These are phyloP conservation scores for Erigeron philadelphicus DNA, from an alignment of 140 eudicot species.

Conservation along the genomic window DNA sequence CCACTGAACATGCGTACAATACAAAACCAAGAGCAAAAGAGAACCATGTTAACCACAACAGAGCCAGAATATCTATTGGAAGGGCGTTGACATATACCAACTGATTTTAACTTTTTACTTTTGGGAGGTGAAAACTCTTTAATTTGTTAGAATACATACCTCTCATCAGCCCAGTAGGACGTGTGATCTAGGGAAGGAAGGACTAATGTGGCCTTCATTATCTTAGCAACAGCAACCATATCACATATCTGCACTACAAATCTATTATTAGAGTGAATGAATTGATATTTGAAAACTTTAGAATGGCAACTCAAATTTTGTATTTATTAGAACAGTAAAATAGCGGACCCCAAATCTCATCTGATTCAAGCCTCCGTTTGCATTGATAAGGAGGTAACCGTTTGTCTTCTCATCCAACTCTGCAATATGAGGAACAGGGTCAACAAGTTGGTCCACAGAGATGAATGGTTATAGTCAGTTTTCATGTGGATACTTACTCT, in stretches of 20 bases:
- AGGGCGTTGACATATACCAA: not conserved
- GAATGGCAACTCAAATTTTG: not conserved
- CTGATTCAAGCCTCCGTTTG: conserved; percentile 99
- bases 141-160: conserved; percentile 38
- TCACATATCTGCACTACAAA: conserved; percentile 97
- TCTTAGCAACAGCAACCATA: conserved; percentile 97
- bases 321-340: conserved; percentile 28
- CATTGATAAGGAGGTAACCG: conserved; percentile 88
- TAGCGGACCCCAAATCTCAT: conserved; percentile 99
- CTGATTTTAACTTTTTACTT: not conserved
- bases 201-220: conserved; percentile 88
- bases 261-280: conserved; percentile 27
- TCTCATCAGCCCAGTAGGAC: conserved; percentile 99
- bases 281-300: conserved; percentile 29
- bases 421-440: conserved; percentile 35
- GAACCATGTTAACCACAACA: conserved; percentile 1
- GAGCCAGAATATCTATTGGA: not conserved
- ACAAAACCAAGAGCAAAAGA: conserved; percentile 18
- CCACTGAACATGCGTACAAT: conserved; percentile 50
- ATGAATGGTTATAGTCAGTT: not conserved
- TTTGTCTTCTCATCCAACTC: conserved; percentile 73
- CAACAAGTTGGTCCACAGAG: conserved; percentile 16
- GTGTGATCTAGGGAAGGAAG: conserved; percentile 97
- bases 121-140: not conserved
- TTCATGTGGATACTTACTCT: conserved; percentile 43